Base-by-base conservation (phyloP, 108 stramenopile species). In the Cyclotella sp. region DNA sequence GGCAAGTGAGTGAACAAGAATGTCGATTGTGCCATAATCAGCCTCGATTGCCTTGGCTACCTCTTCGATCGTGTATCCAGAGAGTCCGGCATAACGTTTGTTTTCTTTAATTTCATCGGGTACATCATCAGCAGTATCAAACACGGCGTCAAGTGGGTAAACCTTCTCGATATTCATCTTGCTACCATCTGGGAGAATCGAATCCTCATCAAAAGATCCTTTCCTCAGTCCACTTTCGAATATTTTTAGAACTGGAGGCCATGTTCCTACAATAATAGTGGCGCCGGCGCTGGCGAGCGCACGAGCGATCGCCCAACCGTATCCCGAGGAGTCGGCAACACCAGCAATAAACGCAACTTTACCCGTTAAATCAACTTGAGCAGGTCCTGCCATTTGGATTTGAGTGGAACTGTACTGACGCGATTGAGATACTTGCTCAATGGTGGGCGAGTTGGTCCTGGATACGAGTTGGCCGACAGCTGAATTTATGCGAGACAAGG, bases 301-400 rank as follows among this genome's bases (percentile, higher is more conserved):
- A 79, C 92, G 93, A 65, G 96, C 90, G 74, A 98, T 98, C 51
- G 98, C 98, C 98, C 98, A 98, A 60, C 98, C 98, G 83, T 98
- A 98, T 34, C 98, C 98, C 41, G 94, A 94, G 39, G 97, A 96
- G 78, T 98, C 98, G 19, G 97, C 98, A 42, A 98, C 98, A 40
- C 98, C 98, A 18, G 97, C 98, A 72, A 98, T 75, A 69, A 98
- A 98, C 22, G 97, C 97, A 28, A 95, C 95, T 91, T 98, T 96
- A 72, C 96, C 96, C 41, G 82, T 94, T 72, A 96, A 73, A 72
- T 96, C 95, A 27, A 86, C 79, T 57, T 67, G 73, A 27, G 88
- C 79, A 63, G 81, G 64, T 26, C 78, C 78, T 30, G 90, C 79
- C 91, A 91, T 90, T 64, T 49, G 58, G 19, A 90, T 78, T 29